Conservation (phyloP, 805 yeast genomes). For the Hanseniaspora occidentalis region DNA sequence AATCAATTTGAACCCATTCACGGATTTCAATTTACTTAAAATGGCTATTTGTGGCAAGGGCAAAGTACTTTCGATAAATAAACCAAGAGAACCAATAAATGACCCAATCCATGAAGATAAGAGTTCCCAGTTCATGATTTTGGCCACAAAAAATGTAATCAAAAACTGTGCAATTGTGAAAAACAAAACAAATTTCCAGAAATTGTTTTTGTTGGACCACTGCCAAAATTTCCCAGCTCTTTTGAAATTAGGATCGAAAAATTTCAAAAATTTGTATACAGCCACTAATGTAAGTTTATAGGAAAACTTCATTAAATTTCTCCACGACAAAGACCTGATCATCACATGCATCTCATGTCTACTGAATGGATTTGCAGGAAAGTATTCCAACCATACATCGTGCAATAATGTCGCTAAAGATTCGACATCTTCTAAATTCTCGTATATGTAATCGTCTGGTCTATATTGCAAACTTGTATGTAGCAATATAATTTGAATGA, state of each 20-base stretch:
- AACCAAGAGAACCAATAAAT: slow-evolving; percentile 46
- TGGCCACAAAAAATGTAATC: slow-evolving; percentile 20
- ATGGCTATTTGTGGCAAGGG: slow-evolving; percentile 73
- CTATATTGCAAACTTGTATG: slow-evolving; percentile 51
- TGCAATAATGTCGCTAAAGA: slow-evolving; percentile 18
- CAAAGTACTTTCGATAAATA: slow-evolving; percentile 58
- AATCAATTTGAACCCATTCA: slow-evolving; percentile 69
- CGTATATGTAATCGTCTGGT: slow-evolving; percentile 29
- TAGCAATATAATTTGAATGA: slow-evolving; percentile 56
- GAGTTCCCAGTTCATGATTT: slow-evolving; percentile 28
- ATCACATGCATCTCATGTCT: slow-evolving; percentile 19
- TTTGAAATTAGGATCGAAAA: slow-evolving; percentile 58
- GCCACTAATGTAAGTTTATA: slow-evolving; percentile 18
- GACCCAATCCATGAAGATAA: slow-evolving; percentile 41
- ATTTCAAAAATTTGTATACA: slow-evolving; percentile 33
- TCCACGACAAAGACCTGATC: slow-evolving; percentile 13
- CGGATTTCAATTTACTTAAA: slow-evolving; percentile 49
- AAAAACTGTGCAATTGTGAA: slow-evolving; percentile 31
- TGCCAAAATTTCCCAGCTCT: slow-evolving; percentile 74
- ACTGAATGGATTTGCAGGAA: slow-evolving; percentile 18
- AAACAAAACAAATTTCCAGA: slow-evolving; percentile 48
- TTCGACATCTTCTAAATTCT: slow-evolving; percentile 26
- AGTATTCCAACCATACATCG: slow-evolving; percentile 24
- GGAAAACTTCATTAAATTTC: slow-evolving; percentile 12
- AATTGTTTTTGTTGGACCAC: slow-evolving; percentile 50